Evolutionary conservation across 2,329 filamentous ascomycete species (phyloP).

Genomic region (Paracorniculantispora psalliotae): DNA sequence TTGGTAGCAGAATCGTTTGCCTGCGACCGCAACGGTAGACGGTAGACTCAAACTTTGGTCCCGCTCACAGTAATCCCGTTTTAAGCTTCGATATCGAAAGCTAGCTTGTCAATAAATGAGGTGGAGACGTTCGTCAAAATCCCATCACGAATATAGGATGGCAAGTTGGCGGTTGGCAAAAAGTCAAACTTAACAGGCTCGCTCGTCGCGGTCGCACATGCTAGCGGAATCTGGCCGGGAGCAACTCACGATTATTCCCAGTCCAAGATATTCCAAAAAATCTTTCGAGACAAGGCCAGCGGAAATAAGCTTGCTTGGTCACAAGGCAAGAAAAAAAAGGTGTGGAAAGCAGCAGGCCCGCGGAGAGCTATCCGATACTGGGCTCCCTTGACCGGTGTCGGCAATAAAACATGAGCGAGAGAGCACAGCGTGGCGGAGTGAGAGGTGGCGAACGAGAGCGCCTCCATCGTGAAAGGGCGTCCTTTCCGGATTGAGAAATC

Average conservation of each 20-base stretch:
- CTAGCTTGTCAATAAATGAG: not conserved
- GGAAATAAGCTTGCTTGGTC: not conserved
- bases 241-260: not conserved
- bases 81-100: not conserved
- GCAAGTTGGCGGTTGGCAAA: not conserved
- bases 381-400: not conserved
- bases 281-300: not conserved
- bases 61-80: too few relatives aligned
- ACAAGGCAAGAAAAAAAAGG: not conserved
- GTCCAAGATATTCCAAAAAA: not conserved
- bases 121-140: not conserved
- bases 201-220: not conserved
- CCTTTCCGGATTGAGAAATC: slow-evolving; percentile 16
- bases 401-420: not conserved
- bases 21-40: not conserved
- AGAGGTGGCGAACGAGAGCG: slow-evolving; percentile 2
- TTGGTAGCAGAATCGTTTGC: too few relatives aligned
- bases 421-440: not conserved
- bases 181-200: not conserved
- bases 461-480: slow-evolving; percentile 16
- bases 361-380: not conserved
- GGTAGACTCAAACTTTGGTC: not conserved
- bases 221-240: too few relatives aligned
- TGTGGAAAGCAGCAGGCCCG: not conserved
- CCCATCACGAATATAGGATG: not conserved